Percentiles rank a stretch among this genome's conserved stretches.
These are phyloP conservation scores for Fennellomyces sp. DNA, from an alignment of 371 early-diverging fungal genomes.

Conservation along the genomic window DNA sequence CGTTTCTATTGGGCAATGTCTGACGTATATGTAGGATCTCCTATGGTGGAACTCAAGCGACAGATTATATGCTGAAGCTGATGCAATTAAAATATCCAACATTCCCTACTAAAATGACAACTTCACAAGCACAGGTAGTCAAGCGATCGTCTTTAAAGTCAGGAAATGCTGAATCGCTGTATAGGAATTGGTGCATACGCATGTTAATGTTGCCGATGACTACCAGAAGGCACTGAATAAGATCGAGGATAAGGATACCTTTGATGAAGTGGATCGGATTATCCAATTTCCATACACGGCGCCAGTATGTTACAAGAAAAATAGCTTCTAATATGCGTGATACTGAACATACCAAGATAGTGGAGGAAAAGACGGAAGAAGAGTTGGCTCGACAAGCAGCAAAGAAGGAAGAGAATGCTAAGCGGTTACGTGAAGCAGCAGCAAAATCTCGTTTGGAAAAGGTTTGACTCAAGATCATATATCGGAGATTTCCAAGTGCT, in stretches of 20 bases:
- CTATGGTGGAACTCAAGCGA: slow-evolving; percentile 73
- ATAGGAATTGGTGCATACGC: slow-evolving; percentile 66
- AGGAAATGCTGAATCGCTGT: not conserved
- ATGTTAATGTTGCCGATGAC: slow-evolving; percentile 75
- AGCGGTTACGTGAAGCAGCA: slow-evolving; percentile 77
- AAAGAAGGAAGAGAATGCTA: slow-evolving; percentile 74
- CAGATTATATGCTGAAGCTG: slow-evolving; percentile 82
- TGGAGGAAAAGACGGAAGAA: slow-evolving; percentile 81
- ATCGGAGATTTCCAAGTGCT: too few relatives aligned
- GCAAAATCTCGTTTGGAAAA: slow-evolving; percentile 81
- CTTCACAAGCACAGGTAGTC: slow-evolving; percentile 70
- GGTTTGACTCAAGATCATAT: too few relatives aligned
- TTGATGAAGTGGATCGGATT: slow-evolving; percentile 61
- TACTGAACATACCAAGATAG: slow-evolving; percentile 20
- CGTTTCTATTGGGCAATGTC: too few relatives aligned
- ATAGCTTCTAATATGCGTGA: not conserved
- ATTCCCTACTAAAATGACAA: slow-evolving; percentile 83
- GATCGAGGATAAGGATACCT: slow-evolving; percentile 55
- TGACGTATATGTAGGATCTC: slow-evolving; percentile 44
- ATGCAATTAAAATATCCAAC: slow-evolving; percentile 91
- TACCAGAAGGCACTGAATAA: slow-evolving; percentile 66
- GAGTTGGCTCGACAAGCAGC: slow-evolving; percentile 74
- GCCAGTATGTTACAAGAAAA: slow-evolving; percentile 35
- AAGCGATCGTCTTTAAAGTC: not conserved
- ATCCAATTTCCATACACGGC: slow-evolving; percentile 78